Evolutionary conservation across 2,329 filamentous ascomycete genomes (phyloP).

Genomic region (Stromatinia cepivora): DNA sequence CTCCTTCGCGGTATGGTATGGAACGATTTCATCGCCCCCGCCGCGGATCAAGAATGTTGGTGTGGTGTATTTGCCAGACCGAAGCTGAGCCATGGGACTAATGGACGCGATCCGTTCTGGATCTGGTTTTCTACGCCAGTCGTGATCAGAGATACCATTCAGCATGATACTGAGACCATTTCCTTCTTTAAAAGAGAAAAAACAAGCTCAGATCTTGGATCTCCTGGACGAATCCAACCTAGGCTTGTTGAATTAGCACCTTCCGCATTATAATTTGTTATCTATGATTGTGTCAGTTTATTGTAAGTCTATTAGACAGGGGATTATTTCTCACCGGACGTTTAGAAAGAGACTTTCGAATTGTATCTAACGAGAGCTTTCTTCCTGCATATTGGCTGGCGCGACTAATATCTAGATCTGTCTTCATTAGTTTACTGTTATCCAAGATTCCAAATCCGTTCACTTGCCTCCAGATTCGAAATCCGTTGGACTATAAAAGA

Average conservation of each 20-base stretch:
- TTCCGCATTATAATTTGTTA: slow-evolving; percentile 11
- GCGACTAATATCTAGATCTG: not conserved
- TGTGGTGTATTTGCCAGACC: not conserved
- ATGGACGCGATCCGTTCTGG: not conserved
- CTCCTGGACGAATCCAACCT: slow-evolving; percentile 14
- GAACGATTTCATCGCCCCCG: not conserved
- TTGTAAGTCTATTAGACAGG: not conserved
- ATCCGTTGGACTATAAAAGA: slow-evolving; percentile 46
- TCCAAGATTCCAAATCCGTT: not conserved
- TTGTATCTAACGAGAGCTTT: not conserved
- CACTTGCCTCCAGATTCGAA: not conserved
- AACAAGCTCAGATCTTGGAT: slow-evolving; percentile 16
- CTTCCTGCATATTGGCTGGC: slow-evolving; percentile 1
- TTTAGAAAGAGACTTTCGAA: not conserved
- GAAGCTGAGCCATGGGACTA: slow-evolving; percentile 12
- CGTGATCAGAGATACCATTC: slow-evolving; percentile 6
- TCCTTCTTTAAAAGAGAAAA: slow-evolving; percentile 10
- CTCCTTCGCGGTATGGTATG: not conserved
- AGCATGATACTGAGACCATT: not conserved
- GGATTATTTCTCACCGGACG: not conserved
- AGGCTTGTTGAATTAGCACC: not conserved
- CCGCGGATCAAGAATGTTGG: slow-evolving; percentile 20
- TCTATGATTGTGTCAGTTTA: not conserved
- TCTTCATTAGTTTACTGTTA: not conserved
- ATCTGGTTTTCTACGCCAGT: not conserved